These are phyloP conservation scores for Clonostachys chloroleuca DNA, from an alignment of 2,329 filamentous ascomycete species.

Conservation along the genomic window DNA sequence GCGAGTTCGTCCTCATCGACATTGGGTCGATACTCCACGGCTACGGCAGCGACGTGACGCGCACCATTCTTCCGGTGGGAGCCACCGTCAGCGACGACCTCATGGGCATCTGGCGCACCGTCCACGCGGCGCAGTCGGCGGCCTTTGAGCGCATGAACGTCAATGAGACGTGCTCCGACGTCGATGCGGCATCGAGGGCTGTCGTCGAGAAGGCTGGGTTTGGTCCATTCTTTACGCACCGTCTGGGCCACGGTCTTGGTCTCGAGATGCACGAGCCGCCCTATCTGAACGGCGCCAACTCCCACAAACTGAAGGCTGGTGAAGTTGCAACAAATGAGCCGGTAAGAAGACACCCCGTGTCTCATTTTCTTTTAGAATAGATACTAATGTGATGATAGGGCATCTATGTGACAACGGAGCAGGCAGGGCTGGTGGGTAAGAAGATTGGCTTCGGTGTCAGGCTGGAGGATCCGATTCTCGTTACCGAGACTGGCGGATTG, in stretches of 20 bases:
- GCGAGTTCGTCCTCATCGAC: conserved; percentile 58
- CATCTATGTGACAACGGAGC: too few relatives aligned
- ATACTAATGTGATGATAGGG: too few relatives aligned
- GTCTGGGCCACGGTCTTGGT: conserved; percentile 60
- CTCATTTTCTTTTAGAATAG: too few relatives aligned
- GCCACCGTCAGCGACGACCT: too few relatives aligned
- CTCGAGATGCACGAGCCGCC: conserved; percentile 64
- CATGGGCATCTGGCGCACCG: conserved; percentile 48
- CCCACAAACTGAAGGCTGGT: conserved; percentile 36
- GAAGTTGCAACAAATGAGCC: conserved; percentile 60
- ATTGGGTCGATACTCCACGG: conserved; percentile 32
- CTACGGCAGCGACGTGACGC: background rate
- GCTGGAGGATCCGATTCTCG: conserved; percentile 58
- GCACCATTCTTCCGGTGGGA: too few relatives aligned
- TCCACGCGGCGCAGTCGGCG: conserved; percentile 56
- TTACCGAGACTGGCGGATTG: conserved; percentile 38
- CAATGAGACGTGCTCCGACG: conserved; percentile 50
- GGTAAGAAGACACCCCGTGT: too few relatives aligned
- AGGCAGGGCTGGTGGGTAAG: too few relatives aligned
- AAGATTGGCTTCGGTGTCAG: conserved; percentile 55
- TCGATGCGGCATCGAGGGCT: conserved; percentile 55
- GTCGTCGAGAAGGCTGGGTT: conserved; percentile 57
- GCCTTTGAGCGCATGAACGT: conserved; percentile 44
- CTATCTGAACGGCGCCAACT: conserved; percentile 45
- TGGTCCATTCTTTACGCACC: conserved; percentile 54